Base-by-base conservation (phyloP, 495 filamentous ascomycete species). In the Neurospora sp. region DNA sequence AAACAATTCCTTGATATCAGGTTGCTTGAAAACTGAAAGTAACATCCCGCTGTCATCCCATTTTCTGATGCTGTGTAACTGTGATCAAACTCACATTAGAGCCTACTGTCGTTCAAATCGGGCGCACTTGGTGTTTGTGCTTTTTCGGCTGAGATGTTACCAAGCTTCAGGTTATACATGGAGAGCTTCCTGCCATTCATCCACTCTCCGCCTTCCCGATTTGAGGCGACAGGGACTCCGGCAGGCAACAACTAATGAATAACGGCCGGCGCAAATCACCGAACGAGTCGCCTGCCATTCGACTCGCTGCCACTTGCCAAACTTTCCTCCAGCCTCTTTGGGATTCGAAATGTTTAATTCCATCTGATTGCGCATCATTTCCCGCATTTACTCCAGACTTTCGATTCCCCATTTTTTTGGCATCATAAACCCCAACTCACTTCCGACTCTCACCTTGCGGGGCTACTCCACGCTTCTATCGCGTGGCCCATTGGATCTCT, bases 401-500 rank as follows among this genome's bases (percentile, higher is more conserved):
- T 70, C 66, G 5, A 39, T 38, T 69, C 70, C 73, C 43, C 74
- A 73, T 62, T 39, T 69, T 45, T 36, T 70, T 71, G 40, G 69
- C 69, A 15, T 66, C 28, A 24, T 31, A 70, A 74, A 70, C 73
- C 54, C 45, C 70, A 71, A 42, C 24, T 19, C 39, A 31, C 24
- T 45, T 42, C 21, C 48, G 24, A 34, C 15, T 34, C 70, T 34
- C 28, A 39, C 31, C 15, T 70, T 73, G 66, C 39, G 31, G 66
- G 62, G 38, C 34, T 69, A 69, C 37, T 54, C 43, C 42, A 24
- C 42, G 59, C 38, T 40, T 42, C 62, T 73, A 62, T 45, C 66
- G 74, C 40, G 71, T 42, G 28, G 40, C n/a, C 13, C 43, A 69
- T 73, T 66, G 70, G 37, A 70, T 71, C 48, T 75, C 74, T 77